Evolutionary conservation across 2,329 filamentous ascomycete genomes (phyloP), one percentile per base, ranked within the genome.

Genomic region (Celoporthe dispersa): DNA sequence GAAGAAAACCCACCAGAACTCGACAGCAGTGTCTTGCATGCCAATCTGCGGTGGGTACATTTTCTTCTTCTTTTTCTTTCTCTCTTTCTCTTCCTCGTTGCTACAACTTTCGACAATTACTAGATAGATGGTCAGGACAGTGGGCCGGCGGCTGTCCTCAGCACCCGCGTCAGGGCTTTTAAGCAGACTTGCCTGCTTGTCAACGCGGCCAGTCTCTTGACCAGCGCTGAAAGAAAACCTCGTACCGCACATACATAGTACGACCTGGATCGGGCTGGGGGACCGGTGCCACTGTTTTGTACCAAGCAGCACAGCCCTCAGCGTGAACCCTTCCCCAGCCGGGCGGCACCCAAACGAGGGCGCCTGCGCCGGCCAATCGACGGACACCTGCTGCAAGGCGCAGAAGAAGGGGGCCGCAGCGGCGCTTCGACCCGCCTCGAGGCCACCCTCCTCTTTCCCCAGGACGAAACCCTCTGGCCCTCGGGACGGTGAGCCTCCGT

Each of bases 311-410:
- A 51, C 22, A 51, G 48, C 48, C 48, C 8, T n/a, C 48, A 22
- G 1, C 51, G 16, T 31, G 41, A 48, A 48, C 19, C 11, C 41
- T 44, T 44, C 16, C 41, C 22, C 41, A 48, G 44, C 19, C 53
- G 53, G 19, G 53, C 53, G 51, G 19, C 5, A 6, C 25, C 12
- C 8, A 16, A 7, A 33, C n/a, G 41, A 22, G 28, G 62, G 62
- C 62, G 62, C 62, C 51, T 64, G 62, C 16, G 39, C 5, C 12
- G 39, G 41, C 62, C 62, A 64, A 51, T 64, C 37, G 28, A n/a
- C 25, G 41, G 39, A 16, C 19, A n/a, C 7, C 22, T 39, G 37
- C 39, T 41, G 44, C 37, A n/a, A 25, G 25, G 41, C 41, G 35
- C 25, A 31, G 39, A 12, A 31, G 4, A 33, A 22, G 5, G n/a